Percentiles rank a stretch among this genome's conserved stretches.
Evolutionary conservation across 495 filamentous ascomycete genomes (phyloP).

Genomic region (Cladorrhinum samala): DNA sequence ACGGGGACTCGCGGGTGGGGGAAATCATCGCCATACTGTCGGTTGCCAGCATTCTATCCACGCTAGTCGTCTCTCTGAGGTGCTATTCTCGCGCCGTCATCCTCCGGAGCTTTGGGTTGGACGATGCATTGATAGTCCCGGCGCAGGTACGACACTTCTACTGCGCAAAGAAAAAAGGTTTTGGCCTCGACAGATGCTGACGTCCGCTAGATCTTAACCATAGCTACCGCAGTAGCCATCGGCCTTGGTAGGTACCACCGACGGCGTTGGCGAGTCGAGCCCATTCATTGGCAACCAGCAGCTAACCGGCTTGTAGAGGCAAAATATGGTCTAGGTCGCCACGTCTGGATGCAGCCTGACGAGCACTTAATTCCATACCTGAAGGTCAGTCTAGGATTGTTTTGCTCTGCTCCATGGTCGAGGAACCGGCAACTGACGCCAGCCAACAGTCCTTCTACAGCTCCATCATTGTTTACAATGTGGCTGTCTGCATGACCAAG

Average conservation of each 20-base stretch:
- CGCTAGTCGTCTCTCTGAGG: conserved; percentile 3
- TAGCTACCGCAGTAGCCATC: conserved; percentile 19
- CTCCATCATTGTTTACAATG: conserved; percentile 31
- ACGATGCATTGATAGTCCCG: conserved; percentile 13
- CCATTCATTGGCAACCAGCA: neutral
- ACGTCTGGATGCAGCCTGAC: conserved; percentile 22
- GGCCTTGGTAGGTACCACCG: conserved; percentile 14
- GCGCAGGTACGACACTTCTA: too few relatives aligned
- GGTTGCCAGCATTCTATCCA: conserved; percentile 6
- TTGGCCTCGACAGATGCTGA: too few relatives aligned
- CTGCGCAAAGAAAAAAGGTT: too few relatives aligned
- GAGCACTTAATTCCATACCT: conserved; percentile 22
- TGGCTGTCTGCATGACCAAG: conserved; percentile 26
- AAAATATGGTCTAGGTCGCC: conserved; percentile 29
- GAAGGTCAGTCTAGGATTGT: conserved; percentile 9
- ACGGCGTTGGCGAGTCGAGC: too few relatives aligned
- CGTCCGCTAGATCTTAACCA: too few relatives aligned
- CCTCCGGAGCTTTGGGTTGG: conserved; percentile 9
- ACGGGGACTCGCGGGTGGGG: conserved; percentile 10
- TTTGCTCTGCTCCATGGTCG: neutral
- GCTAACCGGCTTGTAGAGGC: conserved; percentile 3
- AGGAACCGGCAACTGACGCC: neutral
- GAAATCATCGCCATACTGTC: conserved; percentile 13
- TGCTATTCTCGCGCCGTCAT: conserved; percentile 13
- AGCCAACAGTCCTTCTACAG: conserved; percentile 29